Conservation (phyloP, 805 yeast species). For the Hanseniaspora jakobsenii region DNA sequence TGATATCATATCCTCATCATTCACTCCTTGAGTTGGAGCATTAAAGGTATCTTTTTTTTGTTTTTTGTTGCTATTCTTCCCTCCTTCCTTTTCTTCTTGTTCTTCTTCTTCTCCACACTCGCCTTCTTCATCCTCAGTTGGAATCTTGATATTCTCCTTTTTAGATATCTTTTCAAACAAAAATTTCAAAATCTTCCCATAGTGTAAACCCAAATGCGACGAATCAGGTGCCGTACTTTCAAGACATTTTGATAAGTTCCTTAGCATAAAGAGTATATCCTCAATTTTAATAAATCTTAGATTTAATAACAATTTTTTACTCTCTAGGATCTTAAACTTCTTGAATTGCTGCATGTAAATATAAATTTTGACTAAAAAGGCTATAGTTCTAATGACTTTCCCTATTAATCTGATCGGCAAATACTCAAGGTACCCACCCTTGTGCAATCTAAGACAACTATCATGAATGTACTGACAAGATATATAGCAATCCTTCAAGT, state of each 20-base stretch:
- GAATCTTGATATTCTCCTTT: conserved; percentile 2
- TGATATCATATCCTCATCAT: too few relatives aligned
- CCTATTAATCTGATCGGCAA: conserved; percentile 93
- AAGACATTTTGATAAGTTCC: conserved; percentile 58
- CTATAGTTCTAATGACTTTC: conserved; percentile 74
- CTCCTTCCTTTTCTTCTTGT: neutral
- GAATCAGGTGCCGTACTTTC: conserved; percentile 84
- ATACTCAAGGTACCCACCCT: conserved; percentile 47
- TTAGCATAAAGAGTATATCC: conserved; percentile 56
- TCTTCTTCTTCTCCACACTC: conserved; percentile 16
- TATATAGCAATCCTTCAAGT: conserved; percentile 9
- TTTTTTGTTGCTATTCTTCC: neutral
- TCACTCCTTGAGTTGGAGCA: too few relatives aligned
- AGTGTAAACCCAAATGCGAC: conserved; percentile 67
- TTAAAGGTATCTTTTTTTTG: too few relatives aligned
- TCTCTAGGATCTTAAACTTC: conserved; percentile 27
- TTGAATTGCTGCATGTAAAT: conserved; percentile 36
- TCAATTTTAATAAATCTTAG: conserved; percentile 57
- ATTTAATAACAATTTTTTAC: conserved; percentile 38
- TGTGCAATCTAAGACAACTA: conserved; percentile 34
- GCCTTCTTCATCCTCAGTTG: conserved; percentile 31
- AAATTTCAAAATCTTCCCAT: conserved; percentile 64
- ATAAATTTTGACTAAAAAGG: conserved; percentile 79
- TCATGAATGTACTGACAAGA: conserved; percentile 11
- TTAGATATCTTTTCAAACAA: conserved; percentile 54